phyloP scores from a whole-genome alignment of 1,139 yeast species.

The Candida buenavistaensis region DNA sequence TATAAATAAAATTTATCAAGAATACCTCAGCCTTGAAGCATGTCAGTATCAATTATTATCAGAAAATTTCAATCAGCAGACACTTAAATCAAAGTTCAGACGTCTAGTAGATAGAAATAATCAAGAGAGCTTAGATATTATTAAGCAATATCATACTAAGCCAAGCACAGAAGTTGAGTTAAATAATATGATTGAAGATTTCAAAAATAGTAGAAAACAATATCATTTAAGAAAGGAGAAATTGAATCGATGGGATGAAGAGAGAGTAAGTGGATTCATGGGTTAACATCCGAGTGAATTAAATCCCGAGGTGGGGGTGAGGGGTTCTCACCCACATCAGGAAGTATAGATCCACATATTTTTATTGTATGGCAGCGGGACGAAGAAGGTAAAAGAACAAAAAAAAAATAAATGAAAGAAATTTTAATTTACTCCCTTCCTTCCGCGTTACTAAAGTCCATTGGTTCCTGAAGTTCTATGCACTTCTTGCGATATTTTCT shows the following conservation, averaged over 20 bases:
- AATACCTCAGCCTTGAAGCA: slow-evolving; percentile 38
- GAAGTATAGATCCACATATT: too few relatives aligned
- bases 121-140: slow-evolving; percentile 22
- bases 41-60: slow-evolving; percentile 42
- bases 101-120: slow-evolving; percentile 27
- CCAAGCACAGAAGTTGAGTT: slow-evolving; percentile 17
- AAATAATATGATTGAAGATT: slow-evolving; percentile 40
- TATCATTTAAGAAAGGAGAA: slow-evolving; percentile 61
- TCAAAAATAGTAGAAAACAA: slow-evolving; percentile 44
- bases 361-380: too few relatives aligned
- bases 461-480: neutral
- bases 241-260: slow-evolving; percentile 63
- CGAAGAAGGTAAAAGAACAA: too few relatives aligned
- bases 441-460: neutral
- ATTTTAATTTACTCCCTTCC: too few relatives aligned
- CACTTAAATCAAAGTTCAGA: slow-evolving; percentile 28
- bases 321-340: neutral
- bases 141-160: slow-evolving; percentile 10
- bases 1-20: slow-evolving; percentile 29
- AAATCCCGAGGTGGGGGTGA: too few relatives aligned
- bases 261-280: slow-evolving; percentile 57
- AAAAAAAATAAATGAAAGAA: too few relatives aligned
- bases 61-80: slow-evolving; percentile 36
- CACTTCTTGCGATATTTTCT: neutral
- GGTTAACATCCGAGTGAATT: too few relatives aligned